These are phyloP conservation scores for Inonotus obliquus DNA, from an alignment of 1,284 basidiomycete genomes.

Conservation along the genomic window DNA sequence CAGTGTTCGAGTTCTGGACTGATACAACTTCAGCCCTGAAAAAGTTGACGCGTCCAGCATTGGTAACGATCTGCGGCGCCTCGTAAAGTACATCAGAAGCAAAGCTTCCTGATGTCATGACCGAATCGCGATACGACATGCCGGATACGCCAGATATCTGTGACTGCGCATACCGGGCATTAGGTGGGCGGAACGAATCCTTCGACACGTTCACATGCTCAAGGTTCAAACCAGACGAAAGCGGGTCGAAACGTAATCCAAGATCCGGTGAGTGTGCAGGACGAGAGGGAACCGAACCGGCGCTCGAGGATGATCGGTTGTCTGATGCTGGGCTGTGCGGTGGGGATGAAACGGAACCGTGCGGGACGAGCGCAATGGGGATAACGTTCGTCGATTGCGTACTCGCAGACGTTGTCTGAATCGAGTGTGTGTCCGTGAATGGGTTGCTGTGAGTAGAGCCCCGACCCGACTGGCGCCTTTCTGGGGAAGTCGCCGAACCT, in stretches of 20 bases:
- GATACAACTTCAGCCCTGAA: slow-evolving; percentile 75
- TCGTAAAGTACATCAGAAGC: slow-evolving; percentile 75
- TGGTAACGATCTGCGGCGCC: slow-evolving; percentile 74
- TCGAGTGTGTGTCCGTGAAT: slow-evolving; percentile 71
- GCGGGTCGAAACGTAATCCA: slow-evolving; percentile 24
- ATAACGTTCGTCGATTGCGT: slow-evolving; percentile 79
- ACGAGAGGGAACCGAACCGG: slow-evolving; percentile 42
- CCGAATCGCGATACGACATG: slow-evolving; percentile 58
- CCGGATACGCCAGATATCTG: slow-evolving; percentile 49
- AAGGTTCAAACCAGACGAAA: slow-evolving; percentile 42
- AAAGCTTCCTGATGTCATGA: slow-evolving; percentile 67
- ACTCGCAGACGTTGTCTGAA: slow-evolving; percentile 64
- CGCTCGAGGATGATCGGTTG: slow-evolving; percentile 27
- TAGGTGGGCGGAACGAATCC: slow-evolving; percentile 41
- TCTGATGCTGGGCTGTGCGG: slow-evolving; percentile 73
- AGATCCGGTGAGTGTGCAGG: slow-evolving; percentile 59
- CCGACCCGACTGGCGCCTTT: slow-evolving; percentile 24
- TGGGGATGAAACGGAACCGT: slow-evolving; percentile 51
- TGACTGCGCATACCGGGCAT: slow-evolving; percentile 43
- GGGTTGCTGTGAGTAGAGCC: slow-evolving; percentile 50
- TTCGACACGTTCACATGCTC: slow-evolving; percentile 58
- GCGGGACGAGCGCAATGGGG: slow-evolving; percentile 74
- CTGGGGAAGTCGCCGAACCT: not conserved
- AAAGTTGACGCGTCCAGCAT: slow-evolving; percentile 59
- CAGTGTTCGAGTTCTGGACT: slow-evolving; percentile 44